These are phyloP conservation scores for Globisporangium mamillatum DNA, from an alignment of 352 stramenopile species.

Conservation along the genomic window DNA sequence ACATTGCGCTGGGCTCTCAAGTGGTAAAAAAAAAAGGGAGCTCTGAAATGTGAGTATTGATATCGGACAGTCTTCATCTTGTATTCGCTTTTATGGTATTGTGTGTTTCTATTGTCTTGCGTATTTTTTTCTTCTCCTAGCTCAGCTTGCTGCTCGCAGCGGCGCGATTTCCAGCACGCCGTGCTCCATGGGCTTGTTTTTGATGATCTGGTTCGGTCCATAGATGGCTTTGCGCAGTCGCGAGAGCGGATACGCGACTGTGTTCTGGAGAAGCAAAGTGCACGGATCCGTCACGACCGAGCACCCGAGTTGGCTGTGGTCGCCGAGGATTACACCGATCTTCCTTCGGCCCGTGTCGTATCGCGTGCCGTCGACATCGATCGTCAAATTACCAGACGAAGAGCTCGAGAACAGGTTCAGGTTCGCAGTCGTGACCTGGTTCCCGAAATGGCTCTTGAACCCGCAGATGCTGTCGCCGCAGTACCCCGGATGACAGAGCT, in stretches of 20 bases:
- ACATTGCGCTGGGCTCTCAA: neutral
- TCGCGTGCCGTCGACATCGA: conserved; percentile 28
- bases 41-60: neutral
- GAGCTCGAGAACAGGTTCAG: conserved; percentile 46
- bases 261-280: conserved; percentile 58
- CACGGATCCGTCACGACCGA: conserved; percentile 70
- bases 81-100: neutral
- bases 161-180: conserved; percentile 58
- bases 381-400: conserved; percentile 26
- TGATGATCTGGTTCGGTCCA: conserved; percentile 62
- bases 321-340: conserved; percentile 67
- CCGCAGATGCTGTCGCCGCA: conserved; percentile 73
- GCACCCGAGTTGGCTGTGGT: conserved; percentile 70
- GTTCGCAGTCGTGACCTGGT: conserved; percentile 81
- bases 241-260: conserved; percentile 65
- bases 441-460: conserved; percentile 79
- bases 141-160: conserved; percentile 14
- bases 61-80: neutral
- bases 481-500: conserved; percentile 75
- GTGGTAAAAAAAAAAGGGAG: neutral
- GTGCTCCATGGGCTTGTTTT: conserved; percentile 77
- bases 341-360: conserved; percentile 73
- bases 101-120: neutral
- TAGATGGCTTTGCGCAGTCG: conserved; percentile 66
- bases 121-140: neutral